Evolutionary conservation across 2,329 filamentous ascomycete species (phyloP).

Genomic region (Lasiodiplodia sp.): DNA sequence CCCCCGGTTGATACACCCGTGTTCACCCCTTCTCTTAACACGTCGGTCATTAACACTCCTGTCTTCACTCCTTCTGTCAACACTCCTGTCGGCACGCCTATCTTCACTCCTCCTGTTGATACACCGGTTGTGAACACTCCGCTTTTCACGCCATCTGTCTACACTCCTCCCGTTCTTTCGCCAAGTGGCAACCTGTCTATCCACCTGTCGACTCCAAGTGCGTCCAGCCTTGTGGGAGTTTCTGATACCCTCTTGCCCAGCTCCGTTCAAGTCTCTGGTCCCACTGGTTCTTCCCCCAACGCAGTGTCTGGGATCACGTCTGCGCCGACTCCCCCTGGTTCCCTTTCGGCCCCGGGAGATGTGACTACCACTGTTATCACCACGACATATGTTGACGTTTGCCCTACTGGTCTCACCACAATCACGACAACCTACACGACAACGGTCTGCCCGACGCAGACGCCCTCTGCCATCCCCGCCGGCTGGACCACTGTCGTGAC

Average conservation of each 20-base stretch:
- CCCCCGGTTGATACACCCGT: not conserved
- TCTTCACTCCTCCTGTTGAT: not conserved
- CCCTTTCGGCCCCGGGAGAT: not conserved
- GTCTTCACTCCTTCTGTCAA: not conserved
- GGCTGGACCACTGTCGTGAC: constrained; percentile 42
- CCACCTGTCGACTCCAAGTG: not conserved
- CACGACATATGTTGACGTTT: constrained; percentile 43
- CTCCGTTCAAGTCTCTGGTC: constrained; percentile 3
- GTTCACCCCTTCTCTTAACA: not conserved
- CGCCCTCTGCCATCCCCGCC: constrained; percentile 31
- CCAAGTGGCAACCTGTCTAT: not conserved
- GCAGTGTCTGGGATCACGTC: not conserved
- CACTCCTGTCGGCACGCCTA: constrained; percentile 1
- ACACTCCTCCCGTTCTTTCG: not conserved
- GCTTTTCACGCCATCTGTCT: not conserved
- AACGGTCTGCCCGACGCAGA: constrained; percentile 32
- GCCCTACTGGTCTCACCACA: constrained; percentile 45
- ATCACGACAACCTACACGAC: constrained; percentile 39
- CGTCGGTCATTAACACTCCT: not conserved
- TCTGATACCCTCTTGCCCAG: not conserved
- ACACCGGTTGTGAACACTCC: not conserved
- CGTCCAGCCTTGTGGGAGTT: not conserved
- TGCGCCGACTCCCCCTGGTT: not conserved
- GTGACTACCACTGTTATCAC: constrained; percentile 35
- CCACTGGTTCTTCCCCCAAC: not conserved